phyloP scores from a whole-genome alignment of 2,329 filamentous ascomycete genomes.

The Diaporthe destruens region DNA sequence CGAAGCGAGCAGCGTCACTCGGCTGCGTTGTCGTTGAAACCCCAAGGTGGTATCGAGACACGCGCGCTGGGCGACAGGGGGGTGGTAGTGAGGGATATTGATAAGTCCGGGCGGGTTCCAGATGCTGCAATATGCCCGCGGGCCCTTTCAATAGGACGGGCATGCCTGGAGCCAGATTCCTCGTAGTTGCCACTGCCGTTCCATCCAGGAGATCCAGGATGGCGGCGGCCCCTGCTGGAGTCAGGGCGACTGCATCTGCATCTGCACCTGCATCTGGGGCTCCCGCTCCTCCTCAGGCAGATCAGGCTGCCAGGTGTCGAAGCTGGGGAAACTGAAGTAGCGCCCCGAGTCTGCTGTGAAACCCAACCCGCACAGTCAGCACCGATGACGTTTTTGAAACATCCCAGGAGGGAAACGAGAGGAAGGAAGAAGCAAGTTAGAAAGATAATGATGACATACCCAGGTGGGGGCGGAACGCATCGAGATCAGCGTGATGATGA shows the following conservation, averaged over 20 bases:
- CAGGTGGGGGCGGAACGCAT: slow-evolving; percentile 39
- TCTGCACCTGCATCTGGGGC: slow-evolving; percentile 45
- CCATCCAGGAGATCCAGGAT: slow-evolving; percentile 17
- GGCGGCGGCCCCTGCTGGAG: slow-evolving; percentile 17
- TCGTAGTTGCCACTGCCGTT: slow-evolving; percentile 31
- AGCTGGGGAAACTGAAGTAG: slow-evolving; percentile 81
- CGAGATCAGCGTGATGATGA: slow-evolving; percentile 21
- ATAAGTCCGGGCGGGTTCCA: neutral
- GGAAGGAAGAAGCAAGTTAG: neutral
- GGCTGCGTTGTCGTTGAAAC: slow-evolving; percentile 11
- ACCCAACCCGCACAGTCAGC: slow-evolving; percentile 39
- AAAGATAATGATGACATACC: slow-evolving; percentile 40
- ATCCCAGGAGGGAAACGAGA: neutral
- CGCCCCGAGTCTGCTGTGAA: slow-evolving; percentile 57
- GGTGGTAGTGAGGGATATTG: neutral
- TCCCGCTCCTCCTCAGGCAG: slow-evolving; percentile 58
- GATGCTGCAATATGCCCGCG: slow-evolving; percentile 3
- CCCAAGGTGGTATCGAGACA: neutral
- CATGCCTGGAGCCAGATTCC: slow-evolving; percentile 18
- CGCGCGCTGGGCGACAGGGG: neutral
- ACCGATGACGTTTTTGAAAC: slow-evolving; percentile 39
- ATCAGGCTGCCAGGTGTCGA: slow-evolving; percentile 73
- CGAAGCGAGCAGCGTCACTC: slow-evolving; percentile 1
- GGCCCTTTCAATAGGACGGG: slow-evolving; percentile 1
- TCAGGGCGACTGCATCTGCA: slow-evolving; percentile 50